Conservation (phyloP, 2,329 filamentous ascomycete genomes). For the Fusarium sp. region DNA sequence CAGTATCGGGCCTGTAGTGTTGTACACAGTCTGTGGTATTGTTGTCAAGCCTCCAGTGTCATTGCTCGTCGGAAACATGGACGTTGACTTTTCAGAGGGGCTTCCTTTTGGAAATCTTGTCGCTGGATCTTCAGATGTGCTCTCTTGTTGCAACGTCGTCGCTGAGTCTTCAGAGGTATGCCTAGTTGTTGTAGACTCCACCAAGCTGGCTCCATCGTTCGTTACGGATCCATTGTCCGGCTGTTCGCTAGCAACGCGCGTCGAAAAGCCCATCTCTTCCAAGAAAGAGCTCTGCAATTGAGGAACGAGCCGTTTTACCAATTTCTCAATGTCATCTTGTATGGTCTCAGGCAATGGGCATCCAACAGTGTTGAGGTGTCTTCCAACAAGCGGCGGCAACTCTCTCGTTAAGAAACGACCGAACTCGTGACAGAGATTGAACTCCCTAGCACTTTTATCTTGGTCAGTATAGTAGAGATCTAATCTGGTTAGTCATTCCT, state of each 20-base stretch:
- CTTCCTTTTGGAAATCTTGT: accelerated
- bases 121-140: accelerated
- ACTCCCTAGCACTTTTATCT: too few species aligned
- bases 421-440: not conserved
- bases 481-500: not conserved
- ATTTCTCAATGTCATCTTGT: not conserved
- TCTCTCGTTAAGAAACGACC: not conserved
- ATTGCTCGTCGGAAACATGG: too few species aligned
- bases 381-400: accelerated
- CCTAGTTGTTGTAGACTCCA: not conserved
- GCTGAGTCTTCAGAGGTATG: not conserved
- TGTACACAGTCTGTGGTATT: not conserved
- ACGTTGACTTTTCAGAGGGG: accelerated
- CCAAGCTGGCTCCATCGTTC: not conserved
- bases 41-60: accelerated
- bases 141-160: accelerated
- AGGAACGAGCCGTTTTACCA: accelerated
- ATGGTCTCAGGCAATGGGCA: not conserved
- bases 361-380: accelerated
- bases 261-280: not conserved
- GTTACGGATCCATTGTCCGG: not conserved
- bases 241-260: not conserved
- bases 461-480: not conserved
- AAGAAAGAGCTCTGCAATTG: not conserved
- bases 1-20: accelerated